A percentile compares a stretch with the other conserved stretches of the same genome.
These are phyloP conservation scores for Aspergillus hancockii DNA, from an alignment of 495 filamentous ascomycete species.

Conservation along the genomic window DNA sequence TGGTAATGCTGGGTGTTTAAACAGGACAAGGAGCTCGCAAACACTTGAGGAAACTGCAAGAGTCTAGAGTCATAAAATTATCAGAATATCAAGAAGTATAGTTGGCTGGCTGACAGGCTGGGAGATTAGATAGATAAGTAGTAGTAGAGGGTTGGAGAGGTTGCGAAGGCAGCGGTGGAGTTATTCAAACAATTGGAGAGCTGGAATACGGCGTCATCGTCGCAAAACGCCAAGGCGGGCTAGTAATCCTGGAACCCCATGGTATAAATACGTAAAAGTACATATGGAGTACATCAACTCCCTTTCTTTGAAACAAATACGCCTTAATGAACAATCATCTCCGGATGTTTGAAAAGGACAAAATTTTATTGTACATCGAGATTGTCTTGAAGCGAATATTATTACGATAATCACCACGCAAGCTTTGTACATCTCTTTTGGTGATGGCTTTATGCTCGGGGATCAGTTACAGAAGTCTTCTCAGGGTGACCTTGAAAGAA, in stretches of 20 bases:
- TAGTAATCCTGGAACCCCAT: not conserved
- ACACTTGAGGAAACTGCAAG: not conserved
- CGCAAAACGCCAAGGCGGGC: conserved; percentile 17
- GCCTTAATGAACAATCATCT: too few relatives aligned
- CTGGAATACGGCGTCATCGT: conserved; percentile 20
- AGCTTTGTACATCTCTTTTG: too few relatives aligned
- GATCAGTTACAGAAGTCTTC: too few relatives aligned
- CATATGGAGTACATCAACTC: too few relatives aligned
- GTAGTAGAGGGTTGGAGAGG: conserved; percentile 1
- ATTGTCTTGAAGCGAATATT: too few relatives aligned
- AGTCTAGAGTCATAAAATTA: not conserved
- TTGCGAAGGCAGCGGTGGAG: conserved; percentile 18
- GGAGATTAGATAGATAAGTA: not conserved
- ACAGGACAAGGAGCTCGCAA: not conserved
- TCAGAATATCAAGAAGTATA: not conserved
- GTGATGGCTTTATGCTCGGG: too few relatives aligned
- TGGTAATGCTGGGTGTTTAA: not conserved
- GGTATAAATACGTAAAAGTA: not conserved
- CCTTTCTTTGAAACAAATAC: too few relatives aligned
- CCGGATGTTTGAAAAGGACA: not conserved
- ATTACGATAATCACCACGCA: too few relatives aligned
- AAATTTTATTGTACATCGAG: not conserved
- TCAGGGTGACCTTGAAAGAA: not conserved
- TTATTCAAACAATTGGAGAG: conserved; percentile 13
- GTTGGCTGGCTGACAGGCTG: not conserved